Percentiles rank a stretch among this genome's conserved stretches.
phyloP scores from a whole-genome alignment of 805 yeast species.

The Candida stauntonica region DNA sequence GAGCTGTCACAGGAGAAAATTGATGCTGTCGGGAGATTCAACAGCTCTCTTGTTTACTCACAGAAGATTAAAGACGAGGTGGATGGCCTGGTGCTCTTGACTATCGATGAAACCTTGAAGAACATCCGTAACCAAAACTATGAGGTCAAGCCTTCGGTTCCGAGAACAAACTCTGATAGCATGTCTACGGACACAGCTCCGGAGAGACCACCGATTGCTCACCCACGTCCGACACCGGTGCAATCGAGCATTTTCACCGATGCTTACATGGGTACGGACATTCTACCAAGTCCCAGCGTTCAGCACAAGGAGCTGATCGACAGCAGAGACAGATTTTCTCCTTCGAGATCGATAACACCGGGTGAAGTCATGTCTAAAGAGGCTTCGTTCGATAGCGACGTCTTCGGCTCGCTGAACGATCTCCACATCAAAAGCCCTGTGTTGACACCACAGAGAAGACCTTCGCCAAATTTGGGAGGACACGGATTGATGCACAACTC shows the following conservation, averaged over 20 bases:
- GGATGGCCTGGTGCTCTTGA: constrained; percentile 57
- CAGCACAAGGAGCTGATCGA: constrained; percentile 10
- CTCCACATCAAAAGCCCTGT: constrained; percentile 27
- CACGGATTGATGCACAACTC: constrained; percentile 30
- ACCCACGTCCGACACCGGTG: constrained; percentile 24
- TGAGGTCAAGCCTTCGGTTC: constrained; percentile 12
- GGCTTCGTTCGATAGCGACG: constrained; percentile 12
- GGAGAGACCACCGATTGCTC: constrained; percentile 13
- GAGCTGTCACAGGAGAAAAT: constrained; percentile 57
- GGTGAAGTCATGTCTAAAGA: constrained; percentile 31
- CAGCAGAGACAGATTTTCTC: constrained; percentile 21
- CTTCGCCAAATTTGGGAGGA: constrained; percentile 21
- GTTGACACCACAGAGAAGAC: constrained; percentile 29
- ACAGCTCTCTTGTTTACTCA: constrained; percentile 70
- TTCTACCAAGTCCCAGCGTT: constrained; percentile 32
- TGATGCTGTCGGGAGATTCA: constrained; percentile 63
- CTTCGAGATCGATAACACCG: constrained; percentile 42
- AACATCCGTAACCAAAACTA: constrained; percentile 35
- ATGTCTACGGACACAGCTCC: constrained; percentile 6
- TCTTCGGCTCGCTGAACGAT: constrained; percentile 21
- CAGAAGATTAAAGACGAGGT: constrained; percentile 76
- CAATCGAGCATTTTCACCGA: constrained; percentile 34
- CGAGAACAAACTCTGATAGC: constrained; percentile 5
- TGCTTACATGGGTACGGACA: constrained; percentile 37
- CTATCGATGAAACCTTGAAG: constrained; percentile 59